These are phyloP conservation scores for Delonix regia DNA, from an alignment of 306 rosid species.

Conservation along the genomic window DNA sequence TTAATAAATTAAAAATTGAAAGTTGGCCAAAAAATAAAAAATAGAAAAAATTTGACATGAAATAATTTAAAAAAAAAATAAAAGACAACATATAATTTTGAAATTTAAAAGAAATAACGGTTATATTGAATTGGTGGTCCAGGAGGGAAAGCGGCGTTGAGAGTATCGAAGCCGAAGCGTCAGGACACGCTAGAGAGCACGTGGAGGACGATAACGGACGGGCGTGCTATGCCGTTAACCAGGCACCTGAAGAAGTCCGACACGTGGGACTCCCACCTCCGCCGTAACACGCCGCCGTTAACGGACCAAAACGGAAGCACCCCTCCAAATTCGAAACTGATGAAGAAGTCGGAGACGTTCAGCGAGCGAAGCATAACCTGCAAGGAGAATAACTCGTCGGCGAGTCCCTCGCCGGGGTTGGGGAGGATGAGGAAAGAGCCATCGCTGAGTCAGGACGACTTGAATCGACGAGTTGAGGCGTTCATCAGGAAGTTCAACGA, in stretches of 20 bases:
- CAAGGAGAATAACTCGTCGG: not conserved
- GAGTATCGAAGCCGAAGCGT: constrained; percentile 78
- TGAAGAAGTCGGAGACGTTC: constrained; percentile 77
- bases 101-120: constrained; percentile 11
- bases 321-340: constrained; percentile 39
- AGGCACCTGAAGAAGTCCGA: constrained; percentile 85
- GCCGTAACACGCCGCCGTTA: constrained; percentile 39
- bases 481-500: constrained; percentile 82
- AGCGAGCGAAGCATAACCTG: constrained; percentile 26
- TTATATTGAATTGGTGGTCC: not conserved
- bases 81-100: not conserved
- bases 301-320: constrained; percentile 40
- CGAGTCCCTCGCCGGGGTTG: constrained; percentile 43
- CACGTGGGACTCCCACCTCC: constrained; percentile 69
- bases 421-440: constrained; percentile 60
- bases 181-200: constrained; percentile 89
- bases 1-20: too few relatives aligned
- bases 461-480: constrained; percentile 95
- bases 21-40: too few relatives aligned
- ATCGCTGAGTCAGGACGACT: constrained; percentile 89
- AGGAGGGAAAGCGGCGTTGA: constrained; percentile 60
- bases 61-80: too few relatives aligned
- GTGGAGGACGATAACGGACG: constrained; percentile 89
- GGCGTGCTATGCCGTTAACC: constrained; percentile 73
- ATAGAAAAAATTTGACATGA: too few relatives aligned